A percentile compares a stretch with the other conserved stretches of the same genome.
Evolutionary conservation across 2,329 filamentous ascomycete species (phyloP).

Genomic region (Microsporum audouinii): DNA sequence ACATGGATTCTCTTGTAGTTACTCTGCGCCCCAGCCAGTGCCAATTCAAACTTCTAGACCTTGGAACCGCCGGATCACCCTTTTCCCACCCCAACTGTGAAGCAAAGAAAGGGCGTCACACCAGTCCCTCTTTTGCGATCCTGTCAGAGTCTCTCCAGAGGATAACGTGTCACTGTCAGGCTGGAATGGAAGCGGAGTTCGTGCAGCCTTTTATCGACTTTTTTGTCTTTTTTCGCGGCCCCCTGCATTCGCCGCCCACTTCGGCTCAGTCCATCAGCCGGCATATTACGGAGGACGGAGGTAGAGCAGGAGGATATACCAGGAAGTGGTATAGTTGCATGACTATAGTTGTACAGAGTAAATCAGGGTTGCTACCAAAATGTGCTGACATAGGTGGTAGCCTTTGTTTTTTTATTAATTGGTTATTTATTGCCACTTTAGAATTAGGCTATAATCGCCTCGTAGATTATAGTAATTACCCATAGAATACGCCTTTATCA

Average conservation of each 20-base stretch:
- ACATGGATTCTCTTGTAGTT: not conserved
- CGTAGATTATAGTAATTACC: too few relatives aligned
- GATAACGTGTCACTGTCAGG: not conserved
- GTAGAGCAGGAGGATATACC: too few relatives aligned
- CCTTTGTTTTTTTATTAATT: too few relatives aligned
- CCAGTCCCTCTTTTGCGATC: not conserved
- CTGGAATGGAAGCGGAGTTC: not conserved
- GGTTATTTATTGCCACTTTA: too few relatives aligned
- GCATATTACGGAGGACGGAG: not conserved
- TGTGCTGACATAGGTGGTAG: too few relatives aligned
- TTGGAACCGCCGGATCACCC: too few relatives aligned
- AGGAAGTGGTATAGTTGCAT: too few relatives aligned
- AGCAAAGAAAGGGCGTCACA: not conserved
- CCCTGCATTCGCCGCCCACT: not conserved
- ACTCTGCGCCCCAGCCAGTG: not conserved
- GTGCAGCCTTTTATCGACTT: not conserved
- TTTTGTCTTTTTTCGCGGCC: not conserved
- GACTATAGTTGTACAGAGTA: too few relatives aligned
- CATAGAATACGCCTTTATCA: too few relatives aligned
- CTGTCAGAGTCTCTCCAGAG: not conserved
- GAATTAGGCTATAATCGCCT: too few relatives aligned
- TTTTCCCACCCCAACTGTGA: not conserved
- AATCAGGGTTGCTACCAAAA: too few relatives aligned
- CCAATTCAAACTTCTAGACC: not conserved
- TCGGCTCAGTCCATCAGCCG: not conserved